These are phyloP conservation scores for Kluyveromyces siamensis DNA, from an alignment of 805 yeast genomes.

Conservation along the genomic window DNA sequence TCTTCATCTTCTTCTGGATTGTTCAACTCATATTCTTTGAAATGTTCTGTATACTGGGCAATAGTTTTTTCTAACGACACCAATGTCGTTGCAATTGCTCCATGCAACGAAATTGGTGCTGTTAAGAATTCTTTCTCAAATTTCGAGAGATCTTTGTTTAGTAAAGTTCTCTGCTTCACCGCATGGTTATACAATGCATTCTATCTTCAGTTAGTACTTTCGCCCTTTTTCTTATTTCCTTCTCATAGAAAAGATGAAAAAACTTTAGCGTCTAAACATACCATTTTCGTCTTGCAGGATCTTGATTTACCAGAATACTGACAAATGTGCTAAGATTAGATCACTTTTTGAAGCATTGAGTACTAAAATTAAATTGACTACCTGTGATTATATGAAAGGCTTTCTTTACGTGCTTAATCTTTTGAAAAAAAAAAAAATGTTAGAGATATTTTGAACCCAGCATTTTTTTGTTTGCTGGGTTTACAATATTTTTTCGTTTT, in stretches of 20 bases:
- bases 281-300: neutral
- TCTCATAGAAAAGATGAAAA: neutral
- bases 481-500: neutral
- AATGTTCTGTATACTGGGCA: conserved; percentile 38
- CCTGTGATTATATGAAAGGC: too few relatives aligned
- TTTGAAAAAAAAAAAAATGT: neutral
- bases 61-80: conserved; percentile 69
- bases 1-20: conserved; percentile 9
- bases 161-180: conserved; percentile 66
- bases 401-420: neutral
- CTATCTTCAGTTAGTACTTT: conserved; percentile 28
- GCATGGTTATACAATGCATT: conserved; percentile 88
- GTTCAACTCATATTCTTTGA: conserved; percentile 44
- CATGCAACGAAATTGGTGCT: conserved; percentile 69
- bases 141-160: conserved; percentile 57
- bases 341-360: too few relatives aligned
- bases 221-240: neutral
- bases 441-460: neutral
- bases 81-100: conserved; percentile 47
- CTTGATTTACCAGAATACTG: too few relatives aligned
- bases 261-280: neutral
- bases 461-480: neutral
- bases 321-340: neutral
- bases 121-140: conserved; percentile 55
- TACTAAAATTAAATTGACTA: too few relatives aligned